A percentile compares a stretch with the other conserved stretches of the same genome.
These are phyloP conservation scores for Fusarium redolens DNA, from an alignment of 2,329 filamentous ascomycete genomes.

Conservation along the genomic window DNA sequence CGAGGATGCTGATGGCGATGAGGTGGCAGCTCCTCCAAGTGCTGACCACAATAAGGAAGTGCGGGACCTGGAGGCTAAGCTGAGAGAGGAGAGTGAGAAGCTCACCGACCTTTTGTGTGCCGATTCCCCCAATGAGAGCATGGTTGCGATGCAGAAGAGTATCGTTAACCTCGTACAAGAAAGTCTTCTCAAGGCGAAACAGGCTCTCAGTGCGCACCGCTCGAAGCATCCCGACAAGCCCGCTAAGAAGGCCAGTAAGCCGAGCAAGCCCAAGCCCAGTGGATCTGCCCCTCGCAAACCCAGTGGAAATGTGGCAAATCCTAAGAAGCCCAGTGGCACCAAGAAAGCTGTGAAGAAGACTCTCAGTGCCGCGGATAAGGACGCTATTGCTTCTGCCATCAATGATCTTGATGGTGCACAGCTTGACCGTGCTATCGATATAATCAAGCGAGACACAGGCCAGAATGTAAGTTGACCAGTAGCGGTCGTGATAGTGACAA, in stretches of 20 bases:
- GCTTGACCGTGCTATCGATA: conserved; percentile 83
- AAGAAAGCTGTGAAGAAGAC: conserved; percentile 63
- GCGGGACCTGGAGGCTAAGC: conserved; percentile 63
- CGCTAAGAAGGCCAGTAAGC: conserved; percentile 64
- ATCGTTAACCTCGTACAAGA: conserved; percentile 75
- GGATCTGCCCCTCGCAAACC: conserved; percentile 57
- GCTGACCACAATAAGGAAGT: conserved; percentile 57
- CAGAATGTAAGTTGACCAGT: conserved; percentile 70
- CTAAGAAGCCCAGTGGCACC: conserved; percentile 52
- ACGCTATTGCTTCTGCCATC: conserved; percentile 88
- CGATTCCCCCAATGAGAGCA: conserved; percentile 62
- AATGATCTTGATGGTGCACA: conserved; percentile 82
- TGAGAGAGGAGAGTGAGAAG: conserved; percentile 68
- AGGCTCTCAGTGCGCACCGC: conserved; percentile 64
- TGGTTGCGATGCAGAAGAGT: conserved; percentile 68
- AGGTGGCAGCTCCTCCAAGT: conserved; percentile 54
- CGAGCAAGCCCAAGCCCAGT: conserved; percentile 65
- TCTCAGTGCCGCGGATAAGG: conserved; percentile 85
- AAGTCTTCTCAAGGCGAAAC: conserved; percentile 79
- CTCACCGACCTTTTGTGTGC: conserved; percentile 65
- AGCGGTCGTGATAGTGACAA: neutral
- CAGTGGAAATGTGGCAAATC: conserved; percentile 46
- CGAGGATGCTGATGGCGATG: conserved; percentile 71
- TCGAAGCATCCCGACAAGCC: conserved; percentile 67
- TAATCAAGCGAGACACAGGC: conserved; percentile 88